Evolutionary conservation across 306 rosid genomes (phyloP), one percentile per base, ranked within the genome.

Genomic region (Crataegus laevigata): DNA sequence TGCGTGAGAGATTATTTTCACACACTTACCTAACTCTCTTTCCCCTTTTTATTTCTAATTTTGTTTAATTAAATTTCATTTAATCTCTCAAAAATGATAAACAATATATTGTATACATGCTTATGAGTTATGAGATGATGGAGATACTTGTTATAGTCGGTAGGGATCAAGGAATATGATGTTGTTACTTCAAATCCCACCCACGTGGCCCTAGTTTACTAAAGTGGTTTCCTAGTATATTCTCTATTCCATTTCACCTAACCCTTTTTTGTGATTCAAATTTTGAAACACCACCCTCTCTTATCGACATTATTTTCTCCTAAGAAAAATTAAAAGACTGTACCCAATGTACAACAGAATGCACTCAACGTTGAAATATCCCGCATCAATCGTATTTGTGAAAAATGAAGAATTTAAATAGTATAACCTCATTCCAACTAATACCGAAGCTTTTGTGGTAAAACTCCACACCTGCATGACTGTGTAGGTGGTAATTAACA

Each of bases 221-320:
- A 83, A 86, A 79, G 87, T 80, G 73, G 77, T 50, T 76, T 74
- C 74, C 59, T 54, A 71, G 83, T 43, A 61, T 66, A 77, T 85
- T 79, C 81, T 78, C 30, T 4, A 61, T 74, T 59, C 36, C 84
- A 89, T 87, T 67, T 82, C 85, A 74, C 78, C 55, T 24, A 51
- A 11, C 75, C 52, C 30, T 70, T 47, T 62, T 78, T 63, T 79
- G 63, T 75, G 64, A 88, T 89, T 93, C 93, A 89, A 93, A 93
- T 34, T 93, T 93, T 91, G 97, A 93, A 93, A 91, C 86, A 63
- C 18, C 22, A 36, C 43, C 79, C 75, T 76, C 78, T 79, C 59
- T 11, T 24, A 12, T 79, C 40, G 40, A 18, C 26, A 55, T 22
- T n/a, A n/a, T n/a, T 9, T 19, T 19, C 40, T n/a, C 22, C 54